Percentiles rank a stretch among this genome's conserved stretches.
These are phyloP conservation scores for Polyplosphaeria fusca DNA, from an alignment of 495 filamentous ascomycete genomes.

Conservation along the genomic window DNA sequence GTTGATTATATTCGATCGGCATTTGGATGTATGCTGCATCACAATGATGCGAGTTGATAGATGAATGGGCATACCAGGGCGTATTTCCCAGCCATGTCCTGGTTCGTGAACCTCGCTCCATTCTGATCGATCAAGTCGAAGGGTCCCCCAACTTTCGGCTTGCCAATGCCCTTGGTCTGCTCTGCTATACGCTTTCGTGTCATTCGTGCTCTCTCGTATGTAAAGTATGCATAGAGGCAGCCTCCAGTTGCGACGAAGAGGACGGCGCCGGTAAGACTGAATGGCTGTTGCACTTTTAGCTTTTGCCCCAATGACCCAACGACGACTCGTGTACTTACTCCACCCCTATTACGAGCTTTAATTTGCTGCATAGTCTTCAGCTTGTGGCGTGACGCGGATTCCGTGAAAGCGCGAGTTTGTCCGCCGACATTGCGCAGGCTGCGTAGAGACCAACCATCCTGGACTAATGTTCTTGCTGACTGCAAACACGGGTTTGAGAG, in stretches of 20 bases:
- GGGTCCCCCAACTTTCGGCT: slow-evolving; percentile 85
- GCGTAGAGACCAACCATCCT: too few relatives aligned
- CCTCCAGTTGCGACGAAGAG: slow-evolving; percentile 77
- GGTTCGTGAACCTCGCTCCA: slow-evolving; percentile 68
- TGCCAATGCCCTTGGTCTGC: slow-evolving; percentile 85
- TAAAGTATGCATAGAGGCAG: slow-evolving; percentile 84
- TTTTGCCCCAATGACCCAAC: too few relatives aligned
- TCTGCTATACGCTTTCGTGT: slow-evolving; percentile 82
- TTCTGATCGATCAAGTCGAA: slow-evolving; percentile 81
- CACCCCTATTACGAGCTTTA: slow-evolving; percentile 23
- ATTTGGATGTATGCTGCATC: too few relatives aligned
- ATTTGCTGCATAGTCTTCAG: slow-evolving; percentile 32
- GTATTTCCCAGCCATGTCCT: slow-evolving; percentile 83
- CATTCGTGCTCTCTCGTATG: slow-evolving; percentile 82
- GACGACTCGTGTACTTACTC: slow-evolving; percentile 11
- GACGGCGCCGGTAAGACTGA: slow-evolving; percentile 83
- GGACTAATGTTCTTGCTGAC: too few relatives aligned
- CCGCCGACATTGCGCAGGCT: too few relatives aligned
- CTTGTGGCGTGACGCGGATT: slow-evolving; percentile 13
- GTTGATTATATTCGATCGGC: too few relatives aligned
- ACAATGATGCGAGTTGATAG: too few relatives aligned
- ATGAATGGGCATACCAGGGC: slow-evolving; percentile 56
- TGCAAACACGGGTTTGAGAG: too few relatives aligned
- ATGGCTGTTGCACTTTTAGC: too few relatives aligned
- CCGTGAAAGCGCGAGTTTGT: slow-evolving; percentile 14